Conservation (phyloP, 441 rosid genomes). For the Daphne laureola region DNA sequence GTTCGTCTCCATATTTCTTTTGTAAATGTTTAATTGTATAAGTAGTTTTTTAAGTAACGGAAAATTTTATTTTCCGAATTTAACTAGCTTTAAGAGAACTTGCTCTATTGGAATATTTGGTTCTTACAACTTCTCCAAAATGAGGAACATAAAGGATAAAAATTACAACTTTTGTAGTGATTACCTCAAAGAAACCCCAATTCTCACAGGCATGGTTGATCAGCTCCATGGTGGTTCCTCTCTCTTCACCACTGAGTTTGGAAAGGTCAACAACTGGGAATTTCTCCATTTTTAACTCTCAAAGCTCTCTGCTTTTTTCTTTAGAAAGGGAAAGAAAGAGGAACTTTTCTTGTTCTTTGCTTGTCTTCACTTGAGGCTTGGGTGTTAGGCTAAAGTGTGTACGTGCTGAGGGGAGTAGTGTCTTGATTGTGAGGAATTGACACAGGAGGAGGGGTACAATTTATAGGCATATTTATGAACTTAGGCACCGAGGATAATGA, state of each 20-base stretch:
- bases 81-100: too few relatives aligned
- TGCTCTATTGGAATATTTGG: too few relatives aligned
- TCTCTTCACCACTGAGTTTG: slow-evolving; percentile 37
- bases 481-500: too few relatives aligned
- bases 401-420: background rate
- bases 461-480: too few relatives aligned
- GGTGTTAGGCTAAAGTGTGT: background rate
- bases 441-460: slow-evolving; percentile 17
- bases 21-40: too few relatives aligned
- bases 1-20: too few relatives aligned
- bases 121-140: too few relatives aligned
- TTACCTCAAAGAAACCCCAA: slow-evolving; percentile 87
- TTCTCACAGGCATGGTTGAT: slow-evolving; percentile 67
- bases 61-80: too few relatives aligned
- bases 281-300: slow-evolving; percentile 19
- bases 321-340: too few relatives aligned
- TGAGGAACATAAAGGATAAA: too few relatives aligned
- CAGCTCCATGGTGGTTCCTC: slow-evolving; percentile 32
- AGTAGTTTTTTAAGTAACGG: too few relatives aligned
- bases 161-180: background rate
- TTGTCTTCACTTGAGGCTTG: slow-evolving; percentile 3
- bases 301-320: background rate
- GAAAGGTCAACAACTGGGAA: slow-evolving; percentile 36
- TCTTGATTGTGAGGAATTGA: slow-evolving; percentile 19
- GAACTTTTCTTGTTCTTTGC: too few relatives aligned